phyloP scores from a whole-genome alignment of 169 alveolate genomes.

The Eimeria maxima region DNA sequence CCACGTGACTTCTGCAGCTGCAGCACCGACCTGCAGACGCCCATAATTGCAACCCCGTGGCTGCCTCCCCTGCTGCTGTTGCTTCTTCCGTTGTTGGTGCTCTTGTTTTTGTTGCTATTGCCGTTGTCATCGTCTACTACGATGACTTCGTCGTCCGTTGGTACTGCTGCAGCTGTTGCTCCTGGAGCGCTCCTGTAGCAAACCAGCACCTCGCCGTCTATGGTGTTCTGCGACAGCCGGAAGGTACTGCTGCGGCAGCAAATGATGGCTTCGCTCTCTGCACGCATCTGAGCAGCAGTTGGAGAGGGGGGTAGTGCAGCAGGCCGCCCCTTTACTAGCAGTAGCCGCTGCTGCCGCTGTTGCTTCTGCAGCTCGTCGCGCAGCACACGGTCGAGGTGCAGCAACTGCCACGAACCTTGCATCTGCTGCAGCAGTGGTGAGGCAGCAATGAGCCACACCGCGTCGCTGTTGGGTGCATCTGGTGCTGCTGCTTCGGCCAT shows the following conservation, averaged over 20 bases:
- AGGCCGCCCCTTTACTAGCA: slow-evolving; percentile 45
- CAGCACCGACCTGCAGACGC: slow-evolving; percentile 65
- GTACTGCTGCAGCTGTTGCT: not conserved
- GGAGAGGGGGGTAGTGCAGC: not conserved
- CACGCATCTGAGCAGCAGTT: not conserved
- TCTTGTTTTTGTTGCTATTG: not conserved
- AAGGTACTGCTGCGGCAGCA: slow-evolving; percentile 48
- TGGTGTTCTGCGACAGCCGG: not conserved
- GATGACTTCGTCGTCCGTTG: not conserved
- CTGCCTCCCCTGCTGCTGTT: slow-evolving; percentile 46
- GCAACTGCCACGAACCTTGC: slow-evolving; percentile 70
- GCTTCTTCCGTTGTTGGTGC: slow-evolving; percentile 28
- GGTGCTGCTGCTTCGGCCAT: slow-evolving; percentile 49
- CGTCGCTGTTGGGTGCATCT: not conserved
- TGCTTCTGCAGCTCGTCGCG: slow-evolving; percentile 47
- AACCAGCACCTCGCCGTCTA: slow-evolving; percentile 47
- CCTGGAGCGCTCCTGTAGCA: slow-evolving; percentile 13
- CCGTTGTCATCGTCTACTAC: not conserved
- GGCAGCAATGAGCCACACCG: slow-evolving; percentile 61
- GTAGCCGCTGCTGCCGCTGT: slow-evolving; percentile 41
- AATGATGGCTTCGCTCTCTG: not conserved
- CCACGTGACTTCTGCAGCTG: slow-evolving; percentile 30
- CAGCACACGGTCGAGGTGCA: not conserved
- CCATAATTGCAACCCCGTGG: slow-evolving; percentile 44
- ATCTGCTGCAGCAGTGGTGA: slow-evolving; percentile 66